phyloP scores from a whole-genome alignment of 169 alveolate genomes.

The Cryptosporidium ubiquitum region DNA sequence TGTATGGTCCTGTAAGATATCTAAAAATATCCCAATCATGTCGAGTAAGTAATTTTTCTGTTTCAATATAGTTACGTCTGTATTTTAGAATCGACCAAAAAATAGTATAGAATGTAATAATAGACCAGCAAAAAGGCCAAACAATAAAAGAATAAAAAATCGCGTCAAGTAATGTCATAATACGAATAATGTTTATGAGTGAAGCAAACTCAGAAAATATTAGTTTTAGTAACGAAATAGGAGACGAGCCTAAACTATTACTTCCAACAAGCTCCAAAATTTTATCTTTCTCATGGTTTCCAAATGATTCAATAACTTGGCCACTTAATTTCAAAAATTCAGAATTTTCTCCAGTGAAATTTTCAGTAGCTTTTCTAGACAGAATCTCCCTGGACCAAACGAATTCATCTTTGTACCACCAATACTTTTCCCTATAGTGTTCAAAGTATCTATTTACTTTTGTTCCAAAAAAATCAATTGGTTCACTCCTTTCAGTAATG shows the following conservation, averaged over 20 bases:
- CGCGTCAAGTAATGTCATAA: slow-evolving; percentile 33
- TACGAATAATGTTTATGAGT: slow-evolving; percentile 15
- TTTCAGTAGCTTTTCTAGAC: background rate
- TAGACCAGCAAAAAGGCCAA: slow-evolving; percentile 73
- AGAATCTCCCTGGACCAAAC: slow-evolving; percentile 57
- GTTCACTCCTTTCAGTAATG: background rate
- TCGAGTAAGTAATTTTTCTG: slow-evolving; percentile 6
- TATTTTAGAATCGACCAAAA: slow-evolving; percentile 18
- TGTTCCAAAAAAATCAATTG: slow-evolving; percentile 10
- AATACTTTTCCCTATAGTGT: slow-evolving; percentile 16
- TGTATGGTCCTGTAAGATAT: slow-evolving; percentile 1
- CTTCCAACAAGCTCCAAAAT: slow-evolving; percentile 45
- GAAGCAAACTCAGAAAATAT: slow-evolving; percentile 19
- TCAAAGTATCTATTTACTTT: slow-evolving; percentile 4
- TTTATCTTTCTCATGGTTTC: slow-evolving; percentile 10
- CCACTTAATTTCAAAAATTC: background rate
- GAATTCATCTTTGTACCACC: slow-evolving; percentile 47
- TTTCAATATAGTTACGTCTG: slow-evolving; percentile 3
- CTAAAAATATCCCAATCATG: slow-evolving; percentile 24
- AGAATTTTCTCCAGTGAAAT: background rate
- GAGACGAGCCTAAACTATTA: slow-evolving; percentile 1
- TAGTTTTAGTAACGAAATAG: background rate
- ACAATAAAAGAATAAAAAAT: slow-evolving; percentile 60
- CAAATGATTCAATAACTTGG: background rate
- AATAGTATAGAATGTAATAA: slow-evolving; percentile 37